These are phyloP conservation scores for Fusarium sororula DNA, from an alignment of 2,329 filamentous ascomycete species.

Conservation along the genomic window DNA sequence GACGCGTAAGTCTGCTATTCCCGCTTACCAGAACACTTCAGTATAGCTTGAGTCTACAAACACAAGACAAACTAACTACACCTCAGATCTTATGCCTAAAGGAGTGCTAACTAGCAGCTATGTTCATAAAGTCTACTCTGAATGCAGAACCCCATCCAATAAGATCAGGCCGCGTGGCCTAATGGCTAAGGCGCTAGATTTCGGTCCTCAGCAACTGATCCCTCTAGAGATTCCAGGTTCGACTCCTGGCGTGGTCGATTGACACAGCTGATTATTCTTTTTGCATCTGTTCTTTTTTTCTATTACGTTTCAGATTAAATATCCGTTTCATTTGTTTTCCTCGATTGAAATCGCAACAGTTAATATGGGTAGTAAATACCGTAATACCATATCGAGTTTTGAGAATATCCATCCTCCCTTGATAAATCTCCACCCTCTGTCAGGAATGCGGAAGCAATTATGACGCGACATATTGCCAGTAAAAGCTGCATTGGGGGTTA, in stretches of 20 bases:
- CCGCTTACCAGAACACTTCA: rapidly evolving
- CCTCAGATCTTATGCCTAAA: neutral
- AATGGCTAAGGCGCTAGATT: neutral
- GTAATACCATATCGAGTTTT: too few relatives aligned
- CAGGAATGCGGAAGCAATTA: neutral
- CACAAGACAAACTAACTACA: too few relatives aligned
- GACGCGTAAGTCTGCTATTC: neutral
- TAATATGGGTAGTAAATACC: rapidly evolving
- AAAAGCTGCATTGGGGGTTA: rapidly evolving
- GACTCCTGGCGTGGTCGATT: conserved; percentile 1
- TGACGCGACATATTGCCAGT: neutral
- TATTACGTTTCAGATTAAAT: too few relatives aligned
- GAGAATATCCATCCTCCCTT: neutral
- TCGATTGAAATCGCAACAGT: rapidly evolving
- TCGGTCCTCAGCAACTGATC: neutral
- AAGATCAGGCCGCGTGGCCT: neutral
- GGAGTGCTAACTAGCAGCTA: too few relatives aligned
- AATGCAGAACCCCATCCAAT: neutral
- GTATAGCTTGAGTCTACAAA: neutral
- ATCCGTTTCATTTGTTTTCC: too few relatives aligned
- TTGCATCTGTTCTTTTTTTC: too few relatives aligned
- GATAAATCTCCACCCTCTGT: neutral
- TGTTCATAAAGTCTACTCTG: too few relatives aligned
- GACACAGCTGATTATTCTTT: neutral
- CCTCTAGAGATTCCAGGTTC: conserved; percentile 27